phyloP scores from a whole-genome alignment of 345 rosid genomes.

The Populus davidiana region DNA sequence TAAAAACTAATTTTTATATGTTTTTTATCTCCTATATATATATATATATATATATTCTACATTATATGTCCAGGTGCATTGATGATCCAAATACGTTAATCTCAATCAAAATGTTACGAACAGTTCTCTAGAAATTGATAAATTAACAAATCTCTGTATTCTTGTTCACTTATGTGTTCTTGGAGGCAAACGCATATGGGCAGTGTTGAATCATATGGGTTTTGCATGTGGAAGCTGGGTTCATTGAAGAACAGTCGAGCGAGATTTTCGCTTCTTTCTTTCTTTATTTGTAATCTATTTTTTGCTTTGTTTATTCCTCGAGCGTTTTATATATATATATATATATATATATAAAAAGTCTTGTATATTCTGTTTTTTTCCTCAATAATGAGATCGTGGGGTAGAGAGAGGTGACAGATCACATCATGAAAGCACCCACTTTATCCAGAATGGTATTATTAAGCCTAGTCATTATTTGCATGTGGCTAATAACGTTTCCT shows the following conservation, averaged over 20 bases:
- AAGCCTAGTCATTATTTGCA: background rate
- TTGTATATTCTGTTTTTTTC: background rate
- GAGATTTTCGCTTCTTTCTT: background rate
- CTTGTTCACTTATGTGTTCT: background rate
- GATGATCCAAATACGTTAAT: too few species aligned
- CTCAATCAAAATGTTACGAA: too few species aligned
- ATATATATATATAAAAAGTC: too few species aligned
- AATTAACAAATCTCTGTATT: background rate
- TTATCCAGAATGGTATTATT: background rate
- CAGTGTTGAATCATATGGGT: background rate
- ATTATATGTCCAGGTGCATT: too few species aligned
- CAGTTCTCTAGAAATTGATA: background rate
- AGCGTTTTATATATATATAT: too few species aligned
- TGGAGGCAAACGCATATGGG: slow-evolving; percentile 21
- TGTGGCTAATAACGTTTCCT: background rate
- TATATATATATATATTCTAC: too few species aligned
- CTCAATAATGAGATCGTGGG: slow-evolving; percentile 8
- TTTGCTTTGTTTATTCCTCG: too few species aligned
- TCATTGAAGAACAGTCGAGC: too few species aligned
- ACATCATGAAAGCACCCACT: background rate
- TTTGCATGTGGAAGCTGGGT: slow-evolving; percentile 7
- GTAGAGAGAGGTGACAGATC: background rate
- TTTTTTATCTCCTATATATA: too few species aligned
- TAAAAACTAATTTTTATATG: too few species aligned
- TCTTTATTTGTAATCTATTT: background rate